Evolutionary conservation across 2,329 filamentous ascomycete species (phyloP).

Genomic region (Zymoseptoria pseudotritici): DNA sequence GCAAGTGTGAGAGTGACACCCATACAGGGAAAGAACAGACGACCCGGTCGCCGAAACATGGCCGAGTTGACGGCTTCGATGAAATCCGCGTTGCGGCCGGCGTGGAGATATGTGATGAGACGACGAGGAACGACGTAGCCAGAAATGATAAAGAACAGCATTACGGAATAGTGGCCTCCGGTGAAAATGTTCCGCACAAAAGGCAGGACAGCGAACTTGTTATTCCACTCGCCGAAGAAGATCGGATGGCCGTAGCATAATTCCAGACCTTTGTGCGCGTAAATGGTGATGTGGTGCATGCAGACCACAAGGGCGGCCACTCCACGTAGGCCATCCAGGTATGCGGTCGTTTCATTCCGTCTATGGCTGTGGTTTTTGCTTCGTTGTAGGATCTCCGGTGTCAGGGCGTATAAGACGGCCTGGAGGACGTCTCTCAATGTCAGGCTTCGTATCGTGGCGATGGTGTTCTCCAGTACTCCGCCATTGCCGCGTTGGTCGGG

Average conservation of each 20-base stretch:
- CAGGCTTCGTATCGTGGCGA: neutral
- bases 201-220: conserved; percentile 44
- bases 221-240: conserved; percentile 35
- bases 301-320: conserved; percentile 61
- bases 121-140: conserved; percentile 43
- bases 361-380: conserved; percentile 5
- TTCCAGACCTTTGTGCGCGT: conserved; percentile 48
- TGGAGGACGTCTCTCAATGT: neutral
- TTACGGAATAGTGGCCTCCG: conserved; percentile 53
- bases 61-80: conserved; percentile 40
- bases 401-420: neutral
- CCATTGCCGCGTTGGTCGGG: neutral
- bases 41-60: conserved; percentile 43
- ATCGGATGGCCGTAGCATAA: conserved; percentile 20
- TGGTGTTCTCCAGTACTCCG: neutral
- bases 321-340: conserved; percentile 57
- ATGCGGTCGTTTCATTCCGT: conserved; percentile 40
- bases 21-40: conserved; percentile 46
- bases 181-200: conserved; percentile 52
- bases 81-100: conserved; percentile 31
- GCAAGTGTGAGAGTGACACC: conserved; percentile 48
- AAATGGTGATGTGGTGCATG: conserved; percentile 51
- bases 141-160: conserved; percentile 46
- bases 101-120: conserved; percentile 28
- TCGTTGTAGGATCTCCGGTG: neutral